Evolutionary conservation across 768 basidiomycete species (phyloP), one percentile per base, ranked within the genome.

Genomic region (Suillus ampliporus): DNA sequence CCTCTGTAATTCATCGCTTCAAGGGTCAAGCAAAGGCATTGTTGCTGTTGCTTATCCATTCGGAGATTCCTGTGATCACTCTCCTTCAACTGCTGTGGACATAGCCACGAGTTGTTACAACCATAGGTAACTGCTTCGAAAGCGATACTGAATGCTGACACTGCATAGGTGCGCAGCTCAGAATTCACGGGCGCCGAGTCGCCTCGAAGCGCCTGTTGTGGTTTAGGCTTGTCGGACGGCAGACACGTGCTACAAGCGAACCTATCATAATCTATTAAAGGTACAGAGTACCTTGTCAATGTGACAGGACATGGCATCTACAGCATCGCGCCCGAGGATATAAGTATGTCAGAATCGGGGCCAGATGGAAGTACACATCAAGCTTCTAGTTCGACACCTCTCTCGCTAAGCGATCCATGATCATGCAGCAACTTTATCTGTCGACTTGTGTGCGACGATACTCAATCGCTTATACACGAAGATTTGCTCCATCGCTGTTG

Each of bases 281-380:
- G 28, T 28, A 51, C 28, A 31, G 5, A 19, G 28, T 51, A 6
- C 26, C 5, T 10, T 2, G 28, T 51, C 28, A 51, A 51, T 19
- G 50, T 51, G 5, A 51, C 19, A 31, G 28, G 50, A 19, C 19
- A 17, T 17, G 19, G 28, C 50, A 10, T 31, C 50, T 51, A 51
- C 50, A 51, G 50, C 50, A 51, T 51, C 50, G 50, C 28, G 50
- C 50, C 19, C 50, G 5, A 31, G 10, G 31, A 31, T 31, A 51
- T 31, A 31, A 50, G 17, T 17, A 50, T 28, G 28, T 26, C 17
- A 50, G 17, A 31, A 31, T 50, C 26, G 19, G 9, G 17, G 10
- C 26, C 26, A 17, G 46, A 48, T 31, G 10, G 5, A 19, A 2
- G 28, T 31, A 31, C 31, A 31, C 31, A 31, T 31, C 31, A 31